These are phyloP conservation scores for Candida maltosa DNA, from an alignment of 805 yeast species.

Conservation along the genomic window DNA sequence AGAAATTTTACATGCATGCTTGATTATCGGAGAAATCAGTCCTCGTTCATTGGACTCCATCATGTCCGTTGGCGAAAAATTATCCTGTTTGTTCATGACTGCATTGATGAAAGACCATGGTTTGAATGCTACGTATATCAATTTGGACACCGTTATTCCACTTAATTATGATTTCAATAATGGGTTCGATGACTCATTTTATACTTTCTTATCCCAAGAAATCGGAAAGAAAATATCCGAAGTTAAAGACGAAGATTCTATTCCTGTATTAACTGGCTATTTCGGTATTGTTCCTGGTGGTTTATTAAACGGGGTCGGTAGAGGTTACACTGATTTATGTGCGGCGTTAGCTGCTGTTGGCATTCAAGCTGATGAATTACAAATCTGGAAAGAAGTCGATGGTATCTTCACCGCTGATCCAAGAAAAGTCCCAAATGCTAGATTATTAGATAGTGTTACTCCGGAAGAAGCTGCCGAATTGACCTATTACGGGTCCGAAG, in stretches of 20 bases:
- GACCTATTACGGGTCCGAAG: slow-evolving; percentile 96
- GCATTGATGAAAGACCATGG: slow-evolving; percentile 81
- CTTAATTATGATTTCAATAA: slow-evolving; percentile 50
- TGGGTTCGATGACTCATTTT: slow-evolving; percentile 68
- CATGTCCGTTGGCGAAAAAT: slow-evolving; percentile 91
- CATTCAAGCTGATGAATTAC: slow-evolving; percentile 84
- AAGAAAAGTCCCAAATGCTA: slow-evolving; percentile 86
- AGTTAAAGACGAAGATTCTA: slow-evolving; percentile 36
- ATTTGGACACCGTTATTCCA: slow-evolving; percentile 71
- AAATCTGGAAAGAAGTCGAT: slow-evolving; percentile 98
- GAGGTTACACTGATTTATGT: slow-evolving; percentile 97
- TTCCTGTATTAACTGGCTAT: slow-evolving; percentile 94
- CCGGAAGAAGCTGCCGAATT: slow-evolving; percentile 99
- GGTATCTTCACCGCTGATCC: slow-evolving; percentile 99
- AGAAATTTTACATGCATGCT: slow-evolving; percentile 79
- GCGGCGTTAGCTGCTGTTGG: slow-evolving; percentile 97
- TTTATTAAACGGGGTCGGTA: slow-evolving; percentile 84
- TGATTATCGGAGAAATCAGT: slow-evolving; percentile 87
- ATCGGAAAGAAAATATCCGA: slow-evolving; percentile 49
- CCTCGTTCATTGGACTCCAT: slow-evolving; percentile 84
- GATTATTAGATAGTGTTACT: slow-evolving; percentile 81
- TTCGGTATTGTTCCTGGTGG: slow-evolving; percentile 98
- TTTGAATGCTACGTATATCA: slow-evolving; percentile 73
- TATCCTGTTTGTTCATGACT: slow-evolving; percentile 86
- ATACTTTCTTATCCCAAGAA: slow-evolving; percentile 49